Conservation (phyloP, 2,329 filamentous ascomycete species). For the Lachnellula subtilissima region DNA sequence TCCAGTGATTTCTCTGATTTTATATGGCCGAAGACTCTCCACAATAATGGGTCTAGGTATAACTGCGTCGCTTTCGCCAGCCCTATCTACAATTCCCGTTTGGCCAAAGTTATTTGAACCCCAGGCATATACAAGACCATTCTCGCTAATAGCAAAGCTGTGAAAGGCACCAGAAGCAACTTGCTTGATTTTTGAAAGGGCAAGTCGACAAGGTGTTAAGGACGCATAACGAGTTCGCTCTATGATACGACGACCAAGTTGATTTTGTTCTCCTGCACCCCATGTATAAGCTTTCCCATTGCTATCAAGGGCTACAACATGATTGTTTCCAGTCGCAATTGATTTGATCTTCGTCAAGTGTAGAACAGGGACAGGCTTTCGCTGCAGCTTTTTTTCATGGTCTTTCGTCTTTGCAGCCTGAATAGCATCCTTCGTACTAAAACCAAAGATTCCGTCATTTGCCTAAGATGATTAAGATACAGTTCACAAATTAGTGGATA, state of each 20-base stretch:
- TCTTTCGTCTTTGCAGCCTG: slow-evolving; percentile 1
- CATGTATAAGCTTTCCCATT: slow-evolving; percentile 56
- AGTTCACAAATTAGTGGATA: not conserved
- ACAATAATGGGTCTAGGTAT: slow-evolving; percentile 67
- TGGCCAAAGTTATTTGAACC: slow-evolving; percentile 84
- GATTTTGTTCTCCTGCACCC: slow-evolving; percentile 59
- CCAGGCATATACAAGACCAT: slow-evolving; percentile 71
- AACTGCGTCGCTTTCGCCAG: slow-evolving; percentile 64
- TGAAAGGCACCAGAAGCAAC: slow-evolving; percentile 64
- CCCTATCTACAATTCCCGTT: slow-evolving; percentile 62
- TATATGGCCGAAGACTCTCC: slow-evolving; percentile 54
- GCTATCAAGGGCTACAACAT: slow-evolving; percentile 51
- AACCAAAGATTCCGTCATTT: slow-evolving; percentile 60
- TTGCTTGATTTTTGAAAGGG: slow-evolving; percentile 14
- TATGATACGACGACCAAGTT: slow-evolving; percentile 48
- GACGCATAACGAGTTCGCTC: slow-evolving; percentile 19
- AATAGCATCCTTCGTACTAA: slow-evolving; percentile 26
- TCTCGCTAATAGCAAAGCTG: slow-evolving; percentile 68
- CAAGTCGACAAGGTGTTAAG: slow-evolving; percentile 27
- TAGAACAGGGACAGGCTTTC: slow-evolving; percentile 28
- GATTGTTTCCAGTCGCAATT: slow-evolving; percentile 50
- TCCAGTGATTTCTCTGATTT: slow-evolving; percentile 63
- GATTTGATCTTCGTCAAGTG: slow-evolving; percentile 46
- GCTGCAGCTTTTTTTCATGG: slow-evolving; percentile 18
- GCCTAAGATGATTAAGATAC: slow-evolving; percentile 35